These are phyloP conservation scores for Collybia sordida DNA, from an alignment of 768 basidiomycete genomes.

Conservation along the genomic window DNA sequence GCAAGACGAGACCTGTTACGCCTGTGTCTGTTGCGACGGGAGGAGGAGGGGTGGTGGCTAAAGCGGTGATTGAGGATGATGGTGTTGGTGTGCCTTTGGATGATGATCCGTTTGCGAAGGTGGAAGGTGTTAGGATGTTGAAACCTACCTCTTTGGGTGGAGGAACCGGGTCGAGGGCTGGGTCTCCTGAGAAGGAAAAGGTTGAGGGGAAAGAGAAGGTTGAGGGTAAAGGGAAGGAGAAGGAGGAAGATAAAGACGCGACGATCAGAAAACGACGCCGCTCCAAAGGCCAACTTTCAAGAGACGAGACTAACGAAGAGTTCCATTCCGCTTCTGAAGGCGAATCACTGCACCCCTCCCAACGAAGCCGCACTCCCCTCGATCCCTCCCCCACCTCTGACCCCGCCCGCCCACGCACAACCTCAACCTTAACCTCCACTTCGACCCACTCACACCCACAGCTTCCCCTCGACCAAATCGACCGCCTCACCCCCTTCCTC, in stretches of 20 bases:
- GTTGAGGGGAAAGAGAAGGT: constrained; percentile 20
- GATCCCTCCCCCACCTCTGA: too few species aligned
- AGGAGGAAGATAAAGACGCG: background rate
- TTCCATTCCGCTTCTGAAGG: background rate
- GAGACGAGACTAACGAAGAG: background rate
- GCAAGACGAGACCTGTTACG: constrained; percentile 3
- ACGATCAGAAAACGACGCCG: background rate
- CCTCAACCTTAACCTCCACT: too few species aligned
- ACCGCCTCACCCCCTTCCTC: constrained; percentile 51
- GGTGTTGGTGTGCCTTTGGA: constrained; percentile 39
- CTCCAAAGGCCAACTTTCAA: background rate
- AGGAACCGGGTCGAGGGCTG: background rate
- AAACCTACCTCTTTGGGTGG: constrained; percentile 17
- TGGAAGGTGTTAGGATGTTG: constrained; percentile 51
- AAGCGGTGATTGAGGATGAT: constrained; percentile 25
- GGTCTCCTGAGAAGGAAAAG: background rate
- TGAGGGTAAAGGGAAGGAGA: constrained; percentile 26
- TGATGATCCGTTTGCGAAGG: constrained; percentile 58
- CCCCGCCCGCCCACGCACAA: too few species aligned
- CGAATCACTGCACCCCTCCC: background rate
- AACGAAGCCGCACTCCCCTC: background rate
- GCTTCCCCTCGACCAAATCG: constrained; percentile 28
- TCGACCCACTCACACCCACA: constrained; percentile 29
- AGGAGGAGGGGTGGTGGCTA: constrained; percentile 15
- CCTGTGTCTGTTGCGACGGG: constrained; percentile 6